Conservation (phyloP, 768 basidiomycete genomes). For the Pleurotus sapidus region DNA sequence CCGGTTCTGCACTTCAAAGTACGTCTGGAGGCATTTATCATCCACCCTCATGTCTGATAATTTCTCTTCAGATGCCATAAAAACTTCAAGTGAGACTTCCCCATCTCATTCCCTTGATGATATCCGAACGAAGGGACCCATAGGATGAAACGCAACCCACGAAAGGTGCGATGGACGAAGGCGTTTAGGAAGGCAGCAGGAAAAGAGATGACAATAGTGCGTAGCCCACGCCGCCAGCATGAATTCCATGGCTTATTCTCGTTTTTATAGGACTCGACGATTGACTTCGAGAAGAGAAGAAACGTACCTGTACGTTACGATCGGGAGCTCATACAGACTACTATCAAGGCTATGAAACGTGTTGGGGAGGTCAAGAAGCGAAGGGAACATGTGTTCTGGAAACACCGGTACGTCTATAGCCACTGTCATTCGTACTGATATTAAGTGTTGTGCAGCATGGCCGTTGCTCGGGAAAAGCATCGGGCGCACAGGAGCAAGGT, state of each 20-base stretch:
- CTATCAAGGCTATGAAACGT: constrained; percentile 95
- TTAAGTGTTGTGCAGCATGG: constrained; percentile 60
- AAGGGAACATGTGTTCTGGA: constrained; percentile 95
- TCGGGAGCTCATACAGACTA: constrained; percentile 88
- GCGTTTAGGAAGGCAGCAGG: constrained; percentile 98
- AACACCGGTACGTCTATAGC: constrained; percentile 60
- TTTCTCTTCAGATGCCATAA: constrained; percentile 79
- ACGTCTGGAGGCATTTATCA: constrained; percentile 20
- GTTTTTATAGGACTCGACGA: constrained; percentile 81
- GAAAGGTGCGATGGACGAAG: constrained; percentile 99
- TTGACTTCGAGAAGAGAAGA: constrained; percentile 98
- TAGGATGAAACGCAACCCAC: constrained; percentile 99
- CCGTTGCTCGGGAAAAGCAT: constrained; percentile 74
- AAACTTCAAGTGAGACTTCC: constrained; percentile 83
- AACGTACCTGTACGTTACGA: constrained; percentile 97
- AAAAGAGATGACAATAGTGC: constrained; percentile 98
- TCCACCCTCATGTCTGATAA: neutral
- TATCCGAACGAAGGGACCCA: neutral
- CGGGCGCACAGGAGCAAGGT: constrained; percentile 70
- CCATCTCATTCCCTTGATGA: too few relatives aligned
- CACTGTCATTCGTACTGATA: neutral
- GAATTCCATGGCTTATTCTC: neutral
- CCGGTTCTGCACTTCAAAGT: constrained; percentile 98
- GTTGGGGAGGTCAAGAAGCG: constrained; percentile 88
- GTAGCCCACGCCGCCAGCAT: constrained; percentile 22